These are phyloP conservation scores for Larix kaempferi DNA, from an alignment of 75 land plant species.

Conservation along the genomic window DNA sequence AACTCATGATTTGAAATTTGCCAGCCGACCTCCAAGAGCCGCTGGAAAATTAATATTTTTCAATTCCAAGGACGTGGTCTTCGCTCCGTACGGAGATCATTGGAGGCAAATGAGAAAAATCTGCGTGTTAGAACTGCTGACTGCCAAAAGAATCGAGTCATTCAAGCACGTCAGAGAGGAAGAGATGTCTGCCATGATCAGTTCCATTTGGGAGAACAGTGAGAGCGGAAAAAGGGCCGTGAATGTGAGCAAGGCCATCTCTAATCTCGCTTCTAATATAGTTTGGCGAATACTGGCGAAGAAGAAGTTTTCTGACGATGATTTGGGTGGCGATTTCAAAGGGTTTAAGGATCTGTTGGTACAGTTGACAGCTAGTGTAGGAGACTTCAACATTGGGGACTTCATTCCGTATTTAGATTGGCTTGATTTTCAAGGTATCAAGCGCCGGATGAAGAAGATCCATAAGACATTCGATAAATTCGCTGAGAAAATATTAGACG, in stretches of 20 bases:
- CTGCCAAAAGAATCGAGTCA: slow-evolving; percentile 6
- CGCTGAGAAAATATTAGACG: neutral
- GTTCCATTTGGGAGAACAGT: neutral
- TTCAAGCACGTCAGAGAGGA: neutral
- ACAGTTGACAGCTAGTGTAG: neutral
- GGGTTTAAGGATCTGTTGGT: neutral
- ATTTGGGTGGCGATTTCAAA: neutral
- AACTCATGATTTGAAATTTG: slow-evolving; percentile 18
- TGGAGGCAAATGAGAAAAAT: slow-evolving; percentile 13
- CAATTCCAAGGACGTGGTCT: slow-evolving; percentile 6
- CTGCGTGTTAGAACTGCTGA: slow-evolving; percentile 5
- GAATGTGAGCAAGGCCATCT: neutral
- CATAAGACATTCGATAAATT: neutral
- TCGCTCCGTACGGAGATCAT: slow-evolving; percentile 19
- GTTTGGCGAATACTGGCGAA: neutral
- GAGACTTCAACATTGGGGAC: neutral
- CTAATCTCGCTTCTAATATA: neutral
- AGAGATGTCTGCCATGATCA: neutral
- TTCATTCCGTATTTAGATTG: neutral
- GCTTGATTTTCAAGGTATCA: neutral
- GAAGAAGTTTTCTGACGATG: neutral
- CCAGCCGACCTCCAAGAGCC: slow-evolving; percentile 13
- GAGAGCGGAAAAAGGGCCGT: neutral
- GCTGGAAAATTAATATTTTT: neutral
- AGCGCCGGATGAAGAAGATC: neutral